phyloP scores from a whole-genome alignment of 208 protist genomes.

The Trypanosoma brucei region DNA sequence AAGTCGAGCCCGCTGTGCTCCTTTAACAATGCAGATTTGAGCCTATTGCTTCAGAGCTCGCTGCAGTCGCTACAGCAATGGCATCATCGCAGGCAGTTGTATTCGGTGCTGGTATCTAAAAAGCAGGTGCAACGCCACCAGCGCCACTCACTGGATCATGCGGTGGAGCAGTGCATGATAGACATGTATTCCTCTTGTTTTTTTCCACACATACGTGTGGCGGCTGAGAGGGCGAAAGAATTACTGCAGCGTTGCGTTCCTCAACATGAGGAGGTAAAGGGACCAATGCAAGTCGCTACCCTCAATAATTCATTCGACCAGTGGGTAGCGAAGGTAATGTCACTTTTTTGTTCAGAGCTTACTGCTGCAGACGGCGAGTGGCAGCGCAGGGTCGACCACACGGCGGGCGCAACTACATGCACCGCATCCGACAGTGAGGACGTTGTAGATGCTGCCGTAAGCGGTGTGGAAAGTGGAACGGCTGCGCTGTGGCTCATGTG shows the following conservation, averaged over 20 bases:
- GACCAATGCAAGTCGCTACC: background rate
- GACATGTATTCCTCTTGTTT: background rate
- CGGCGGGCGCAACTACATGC: background rate
- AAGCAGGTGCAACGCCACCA: background rate
- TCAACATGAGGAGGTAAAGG: background rate
- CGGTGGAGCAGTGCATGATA: constrained; percentile 5
- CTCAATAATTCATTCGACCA: background rate
- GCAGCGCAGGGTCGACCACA: background rate
- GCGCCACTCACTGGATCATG: background rate
- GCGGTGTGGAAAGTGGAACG: constrained; percentile 3
- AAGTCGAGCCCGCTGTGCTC: background rate
- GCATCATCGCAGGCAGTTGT: background rate
- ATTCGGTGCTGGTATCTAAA: background rate
- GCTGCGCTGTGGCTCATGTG: constrained; percentile 20
- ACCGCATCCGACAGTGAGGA: background rate
- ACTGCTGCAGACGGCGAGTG: background rate
- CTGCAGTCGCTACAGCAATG: background rate
- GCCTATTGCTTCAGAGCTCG: background rate
- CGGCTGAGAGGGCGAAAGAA: background rate
- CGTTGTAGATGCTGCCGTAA: constrained; percentile 3
- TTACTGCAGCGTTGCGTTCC: background rate
- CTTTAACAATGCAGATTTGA: background rate
- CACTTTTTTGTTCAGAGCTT: background rate
- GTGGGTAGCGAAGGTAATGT: background rate
- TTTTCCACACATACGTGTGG: background rate